Base-by-base conservation (phyloP, 805 yeast genomes). In the Candida insectorum region DNA sequence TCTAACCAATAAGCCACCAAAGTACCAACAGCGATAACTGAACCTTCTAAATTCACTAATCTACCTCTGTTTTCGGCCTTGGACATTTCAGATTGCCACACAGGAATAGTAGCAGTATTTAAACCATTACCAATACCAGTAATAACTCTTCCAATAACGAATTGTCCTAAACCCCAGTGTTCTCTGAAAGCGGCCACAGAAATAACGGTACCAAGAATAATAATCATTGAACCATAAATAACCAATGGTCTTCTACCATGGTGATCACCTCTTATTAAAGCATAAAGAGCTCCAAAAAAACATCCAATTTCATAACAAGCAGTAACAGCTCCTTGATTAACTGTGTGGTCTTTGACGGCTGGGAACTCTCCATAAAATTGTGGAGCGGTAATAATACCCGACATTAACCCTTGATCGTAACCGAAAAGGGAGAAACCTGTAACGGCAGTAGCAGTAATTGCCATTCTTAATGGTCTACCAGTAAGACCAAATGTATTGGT, bases 1-100 rank as follows among this genome's bases (percentile, higher is more conserved):
- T 72, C 74, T 52, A 83, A 76, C 69, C 81, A 75, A 5, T 67
- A 81, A 12, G 89, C 86, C 51, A 82, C 66, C 48, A 81, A 69
- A 24, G 87, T 68, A 44, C 86, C 83, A 32, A 78, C 77, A 31
- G 89, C 82, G 27, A 77, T 69, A 31, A 73, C 63, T 5, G 89
- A 62, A 60, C 62, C 71, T 66, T 39, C 72, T 60, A 55, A 58
- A 46, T 39, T 61, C 47, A 57, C 66, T 41, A 62, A 58, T 47
- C 53, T 49, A 45, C 62, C 69, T 58, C 66, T 59, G 46, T 54
- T 61, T 51, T 58, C 66, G 28, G 66, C 70, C 44, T 56, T 56
- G 24, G 72, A 65, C 64, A 62, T 60, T 51, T 60, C 71, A 6
- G 70, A 66, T 51, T 63, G 72, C 71, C 69, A 68, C 33, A 62